Evolutionary conservation across 179 eudicot genomes (phyloP), one percentile per base, ranked within the genome.

Genomic region (Spergularia azorica): DNA sequence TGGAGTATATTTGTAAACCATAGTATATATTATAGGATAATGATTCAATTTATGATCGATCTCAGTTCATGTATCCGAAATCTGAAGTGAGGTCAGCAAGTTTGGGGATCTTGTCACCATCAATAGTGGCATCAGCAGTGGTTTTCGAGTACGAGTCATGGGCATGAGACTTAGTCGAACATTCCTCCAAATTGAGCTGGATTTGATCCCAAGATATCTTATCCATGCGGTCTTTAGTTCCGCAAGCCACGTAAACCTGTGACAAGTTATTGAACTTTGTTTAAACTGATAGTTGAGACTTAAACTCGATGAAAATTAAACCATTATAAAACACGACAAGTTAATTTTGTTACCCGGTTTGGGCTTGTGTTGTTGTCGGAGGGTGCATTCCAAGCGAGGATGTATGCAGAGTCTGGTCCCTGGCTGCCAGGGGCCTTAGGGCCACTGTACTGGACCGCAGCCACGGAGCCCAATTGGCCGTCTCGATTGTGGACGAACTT

Each of bases 371-470:
- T n/a, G 50, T 3, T 16, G 70, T 65, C 32, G 3, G 55, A 3
- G 15, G 70, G 55, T 16, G 70, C 54, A n/a, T n/a, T 1, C 54
- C 54, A 67, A 41, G 70, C 70, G 9, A 67, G 70, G 70, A 67
- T 67, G 54, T 54, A 67, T 7, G 70, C 70, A 67, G 54, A 67
- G 6, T 54, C 50, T 0, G 9, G 9, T 46, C 50, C 50, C 50
- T 46, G 70, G 32, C 0, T 3, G 14, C 70, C 70, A 67, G 32
- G 9, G 5, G 70, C 15, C 26, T 67, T 43, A 43, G 54, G 52
- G 32, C 70, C 11, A 46, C 70, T 67, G 70, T 67, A 67, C 8
- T 67, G 70, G 0, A 67, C 26, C 6, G 70, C 70, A 21, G 54
- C 70, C 54, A 43, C 46, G 70, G 70, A 67, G 21, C 70, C 70